These are phyloP conservation scores for Aureobasidium sp. DNA, from an alignment of 2,329 filamentous ascomycete species.

Conservation along the genomic window DNA sequence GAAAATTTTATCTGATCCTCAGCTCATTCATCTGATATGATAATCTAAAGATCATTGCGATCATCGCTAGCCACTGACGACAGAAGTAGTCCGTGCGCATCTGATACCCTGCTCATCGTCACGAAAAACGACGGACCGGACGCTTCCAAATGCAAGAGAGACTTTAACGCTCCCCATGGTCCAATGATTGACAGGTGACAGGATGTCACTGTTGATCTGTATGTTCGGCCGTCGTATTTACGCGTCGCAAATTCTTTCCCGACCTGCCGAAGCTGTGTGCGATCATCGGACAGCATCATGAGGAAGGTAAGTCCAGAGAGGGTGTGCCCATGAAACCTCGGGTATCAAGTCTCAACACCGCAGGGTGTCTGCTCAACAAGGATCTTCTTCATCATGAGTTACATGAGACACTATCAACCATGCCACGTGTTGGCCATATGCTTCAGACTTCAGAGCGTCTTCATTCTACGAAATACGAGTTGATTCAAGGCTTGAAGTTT, in stretches of 20 bases:
- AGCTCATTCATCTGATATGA: neutral
- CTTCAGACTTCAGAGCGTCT: neutral
- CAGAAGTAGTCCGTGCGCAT: neutral
- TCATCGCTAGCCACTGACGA: neutral
- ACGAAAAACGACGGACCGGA: neutral
- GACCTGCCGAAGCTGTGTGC: neutral
- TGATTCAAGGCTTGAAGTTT: neutral
- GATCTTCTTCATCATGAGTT: neutral
- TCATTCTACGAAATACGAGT: neutral
- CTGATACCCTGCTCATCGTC: neutral
- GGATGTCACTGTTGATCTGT: neutral
- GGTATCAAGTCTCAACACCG: neutral
- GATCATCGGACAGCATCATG: neutral
- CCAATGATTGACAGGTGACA: neutral
- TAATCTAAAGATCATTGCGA: neutral
- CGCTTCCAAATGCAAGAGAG: neutral
- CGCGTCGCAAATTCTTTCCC: neutral
- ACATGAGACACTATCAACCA: neutral
- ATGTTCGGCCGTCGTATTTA: neutral
- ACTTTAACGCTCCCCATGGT: neutral
- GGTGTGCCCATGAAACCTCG: neutral
- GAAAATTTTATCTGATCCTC: neutral
- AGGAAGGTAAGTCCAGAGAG: neutral
- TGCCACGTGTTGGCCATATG: neutral
- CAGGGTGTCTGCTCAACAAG: neutral